These are phyloP conservation scores for Hysterangium stoloniferum DNA, from an alignment of 768 basidiomycete species.

Conservation along the genomic window DNA sequence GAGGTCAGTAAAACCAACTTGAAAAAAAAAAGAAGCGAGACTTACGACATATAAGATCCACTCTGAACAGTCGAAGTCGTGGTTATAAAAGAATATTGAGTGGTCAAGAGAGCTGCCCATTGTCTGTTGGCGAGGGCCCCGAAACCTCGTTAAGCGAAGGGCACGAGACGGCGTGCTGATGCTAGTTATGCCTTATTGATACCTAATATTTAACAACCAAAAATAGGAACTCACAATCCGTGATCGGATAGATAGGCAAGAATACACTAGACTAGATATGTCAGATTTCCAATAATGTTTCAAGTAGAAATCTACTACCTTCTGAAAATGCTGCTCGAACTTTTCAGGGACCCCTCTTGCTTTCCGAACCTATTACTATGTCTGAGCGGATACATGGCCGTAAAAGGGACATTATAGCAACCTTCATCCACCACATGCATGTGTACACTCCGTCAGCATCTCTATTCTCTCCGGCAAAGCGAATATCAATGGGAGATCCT, in stretches of 20 bases:
- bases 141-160: conserved; percentile 43
- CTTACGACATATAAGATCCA: conserved; percentile 75
- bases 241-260: conserved; percentile 74
- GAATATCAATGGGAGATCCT: conserved; percentile 44
- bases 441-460: conserved; percentile 40
- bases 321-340: conserved; percentile 69
- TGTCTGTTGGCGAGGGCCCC: conserved; percentile 29
- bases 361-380: conserved; percentile 23
- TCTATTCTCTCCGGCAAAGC: conserved; percentile 27
- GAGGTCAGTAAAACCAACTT: conserved; percentile 1
- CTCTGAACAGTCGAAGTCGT: conserved; percentile 69
- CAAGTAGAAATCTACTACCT: conserved; percentile 34
- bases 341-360: conserved; percentile 51
- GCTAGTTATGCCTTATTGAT: conserved; percentile 29
- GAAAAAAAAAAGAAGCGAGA: conserved; percentile 12
- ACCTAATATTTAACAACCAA: conserved; percentile 3
- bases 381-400: background rate
- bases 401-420: background rate
- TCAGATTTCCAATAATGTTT: background rate
- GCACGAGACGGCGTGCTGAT: conserved; percentile 47
- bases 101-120: conserved; percentile 68
- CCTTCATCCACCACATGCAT: conserved; percentile 67
- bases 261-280: conserved; percentile 46
- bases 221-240: conserved; percentile 49
- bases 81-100: conserved; percentile 50